A percentile compares a stretch with the other conserved stretches of the same genome.
Conservation (phyloP, 495 filamentous ascomycete genomes). For the Trichoderma gamsii region DNA sequence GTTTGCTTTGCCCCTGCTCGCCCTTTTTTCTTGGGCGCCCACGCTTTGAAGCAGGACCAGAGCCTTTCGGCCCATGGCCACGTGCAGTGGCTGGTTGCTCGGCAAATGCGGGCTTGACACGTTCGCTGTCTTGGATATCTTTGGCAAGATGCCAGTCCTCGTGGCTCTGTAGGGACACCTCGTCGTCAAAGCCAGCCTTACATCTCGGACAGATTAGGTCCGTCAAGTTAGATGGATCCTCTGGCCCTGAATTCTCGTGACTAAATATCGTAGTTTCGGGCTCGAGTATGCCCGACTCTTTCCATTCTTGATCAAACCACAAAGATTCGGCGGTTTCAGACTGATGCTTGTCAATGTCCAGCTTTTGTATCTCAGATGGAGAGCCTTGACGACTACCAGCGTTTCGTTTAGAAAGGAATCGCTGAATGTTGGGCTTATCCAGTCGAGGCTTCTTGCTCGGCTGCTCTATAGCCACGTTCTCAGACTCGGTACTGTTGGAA, state of each 20-base stretch:
- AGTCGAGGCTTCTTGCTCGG: constrained; percentile 49
- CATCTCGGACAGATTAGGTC: constrained; percentile 61
- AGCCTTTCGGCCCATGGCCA: constrained; percentile 8
- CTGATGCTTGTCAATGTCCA: constrained; percentile 20
- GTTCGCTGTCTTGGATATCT: constrained; percentile 63
- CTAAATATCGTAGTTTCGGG: background rate
- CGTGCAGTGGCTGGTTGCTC: constrained; percentile 29
- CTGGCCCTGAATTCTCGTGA: background rate
- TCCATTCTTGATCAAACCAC: background rate
- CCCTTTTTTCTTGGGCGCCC: constrained; percentile 28
- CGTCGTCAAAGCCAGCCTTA: constrained; percentile 46
- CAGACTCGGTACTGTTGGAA: background rate
- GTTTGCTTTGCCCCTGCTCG: constrained; percentile 71
- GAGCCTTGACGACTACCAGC: background rate
- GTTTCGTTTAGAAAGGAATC: constrained; percentile 48
- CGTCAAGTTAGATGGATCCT: background rate
- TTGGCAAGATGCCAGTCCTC: constrained; percentile 95
- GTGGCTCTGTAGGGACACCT: constrained; percentile 65
- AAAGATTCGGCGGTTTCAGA: background rate
- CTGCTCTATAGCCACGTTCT: constrained; percentile 18
- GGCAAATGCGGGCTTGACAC: constrained; percentile 40
- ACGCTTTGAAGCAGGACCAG: constrained; percentile 20
- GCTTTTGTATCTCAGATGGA: constrained; percentile 23
- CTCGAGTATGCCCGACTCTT: background rate
- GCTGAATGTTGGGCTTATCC: constrained; percentile 47